These are phyloP conservation scores for Agaricus blazei DNA, from an alignment of 768 basidiomycete species.

Conservation along the genomic window DNA sequence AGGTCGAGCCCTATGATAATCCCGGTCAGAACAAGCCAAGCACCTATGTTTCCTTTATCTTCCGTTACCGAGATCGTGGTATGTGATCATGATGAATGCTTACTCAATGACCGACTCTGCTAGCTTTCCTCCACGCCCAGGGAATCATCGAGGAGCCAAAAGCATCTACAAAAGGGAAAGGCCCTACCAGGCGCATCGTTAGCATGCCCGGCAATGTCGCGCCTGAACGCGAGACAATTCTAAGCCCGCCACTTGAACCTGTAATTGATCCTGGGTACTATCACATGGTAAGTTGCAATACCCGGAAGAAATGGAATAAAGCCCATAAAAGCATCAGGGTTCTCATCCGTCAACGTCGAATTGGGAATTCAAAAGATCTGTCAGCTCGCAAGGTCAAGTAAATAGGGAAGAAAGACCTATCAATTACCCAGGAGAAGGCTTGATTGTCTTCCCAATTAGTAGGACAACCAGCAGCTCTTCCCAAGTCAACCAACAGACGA, in stretches of 20 bases:
- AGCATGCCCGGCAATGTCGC: constrained; percentile 31
- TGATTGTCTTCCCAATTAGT: constrained; percentile 4
- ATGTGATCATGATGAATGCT: background rate
- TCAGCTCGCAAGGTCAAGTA: constrained; percentile 12
- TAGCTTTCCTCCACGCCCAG: constrained; percentile 48
- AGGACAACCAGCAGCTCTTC: background rate
- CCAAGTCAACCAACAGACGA: background rate
- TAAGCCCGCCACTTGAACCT: constrained; percentile 6
- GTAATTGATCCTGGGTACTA: constrained; percentile 1
- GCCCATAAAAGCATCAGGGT: background rate
- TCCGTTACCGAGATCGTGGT: constrained; percentile 60
- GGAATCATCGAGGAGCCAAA: constrained; percentile 38
- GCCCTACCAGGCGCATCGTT: constrained; percentile 30
- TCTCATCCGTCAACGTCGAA: constrained; percentile 7
- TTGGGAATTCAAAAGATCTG: constrained; percentile 13
- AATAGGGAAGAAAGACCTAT: constrained; percentile 2
- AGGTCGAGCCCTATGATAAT: constrained; percentile 41
- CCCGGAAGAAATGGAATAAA: background rate
- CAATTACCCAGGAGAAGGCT: constrained; percentile 10
- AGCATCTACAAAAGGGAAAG: constrained; percentile 15
- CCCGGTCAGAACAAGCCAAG: constrained; percentile 26
- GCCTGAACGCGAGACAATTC: constrained; percentile 9
- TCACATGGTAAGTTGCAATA: background rate
- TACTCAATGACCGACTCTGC: background rate
- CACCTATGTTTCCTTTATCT: constrained; percentile 63